Evolutionary conservation across 371 early-diverging fungal genomes (phyloP).

Genomic region (Zychaea mexicana): DNA sequence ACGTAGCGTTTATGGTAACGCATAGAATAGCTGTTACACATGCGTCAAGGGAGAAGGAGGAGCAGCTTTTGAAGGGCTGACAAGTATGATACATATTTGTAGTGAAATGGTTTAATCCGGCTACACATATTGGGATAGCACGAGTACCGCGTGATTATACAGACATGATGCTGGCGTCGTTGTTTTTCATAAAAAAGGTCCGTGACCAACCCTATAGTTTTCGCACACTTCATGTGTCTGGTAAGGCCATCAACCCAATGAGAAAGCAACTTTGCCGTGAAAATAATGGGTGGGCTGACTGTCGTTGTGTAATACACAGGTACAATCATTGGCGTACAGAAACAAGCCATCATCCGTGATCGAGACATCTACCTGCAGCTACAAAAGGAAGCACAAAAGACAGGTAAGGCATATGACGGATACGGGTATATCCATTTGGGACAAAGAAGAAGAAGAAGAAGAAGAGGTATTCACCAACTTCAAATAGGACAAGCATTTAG

Average conservation of each 20-base stretch:
- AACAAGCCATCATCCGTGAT: conserved; percentile 37
- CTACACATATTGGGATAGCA: conserved; percentile 40
- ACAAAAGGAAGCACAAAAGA: conserved; percentile 26
- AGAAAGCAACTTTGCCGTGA: too few species aligned
- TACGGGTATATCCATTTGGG: too few species aligned
- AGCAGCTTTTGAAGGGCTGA: not conserved
- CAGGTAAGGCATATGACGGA: conserved; percentile 31
- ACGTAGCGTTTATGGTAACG: conserved; percentile 22
- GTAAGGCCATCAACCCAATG: too few species aligned
- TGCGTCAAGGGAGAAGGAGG: not conserved
- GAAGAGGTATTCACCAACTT: not conserved
- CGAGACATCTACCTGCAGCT: conserved; percentile 35
- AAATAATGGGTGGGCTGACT: not conserved
- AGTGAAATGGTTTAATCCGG: conserved; percentile 50
- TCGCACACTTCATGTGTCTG: conserved; percentile 35
- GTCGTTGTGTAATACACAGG: conserved; percentile 1
- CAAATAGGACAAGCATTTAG: conserved; percentile 24
- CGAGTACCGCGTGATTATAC: conserved; percentile 40
- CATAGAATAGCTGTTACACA: not conserved
- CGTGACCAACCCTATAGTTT: conserved; percentile 30
- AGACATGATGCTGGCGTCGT: conserved; percentile 32
- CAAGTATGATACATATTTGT: not conserved
- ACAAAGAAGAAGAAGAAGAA: too few species aligned
- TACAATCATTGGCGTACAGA: conserved; percentile 39
- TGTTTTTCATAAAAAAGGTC: conserved; percentile 46